phyloP scores from a whole-genome alignment of 2,329 filamentous ascomycete species.

The Aaosphaeria arxii region DNA sequence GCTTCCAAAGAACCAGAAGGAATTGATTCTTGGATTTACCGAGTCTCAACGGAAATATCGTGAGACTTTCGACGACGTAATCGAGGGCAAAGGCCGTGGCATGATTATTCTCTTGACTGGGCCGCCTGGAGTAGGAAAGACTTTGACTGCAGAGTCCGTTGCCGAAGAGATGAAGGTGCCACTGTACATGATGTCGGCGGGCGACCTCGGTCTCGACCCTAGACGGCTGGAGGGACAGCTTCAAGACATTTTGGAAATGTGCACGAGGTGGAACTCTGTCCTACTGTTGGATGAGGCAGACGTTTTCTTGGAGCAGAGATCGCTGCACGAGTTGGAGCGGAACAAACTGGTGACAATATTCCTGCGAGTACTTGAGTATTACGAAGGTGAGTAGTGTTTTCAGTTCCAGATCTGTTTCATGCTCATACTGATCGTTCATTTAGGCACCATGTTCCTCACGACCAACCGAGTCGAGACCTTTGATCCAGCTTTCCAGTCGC shows the following conservation, averaged over 20 bases:
- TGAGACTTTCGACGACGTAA: slow-evolving; percentile 21
- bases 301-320: slow-evolving; percentile 24
- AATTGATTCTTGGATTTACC: slow-evolving; percentile 30
- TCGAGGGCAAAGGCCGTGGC: slow-evolving; percentile 50
- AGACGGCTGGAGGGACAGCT: slow-evolving; percentile 44
- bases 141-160: slow-evolving; percentile 36
- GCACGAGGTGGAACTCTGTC: slow-evolving; percentile 49
- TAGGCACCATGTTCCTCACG: slow-evolving; percentile 28
- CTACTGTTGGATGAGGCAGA: slow-evolving; percentile 52
- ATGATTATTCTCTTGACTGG: slow-evolving; percentile 52
- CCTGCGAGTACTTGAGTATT: slow-evolving; percentile 43
- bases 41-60: slow-evolving; percentile 24
- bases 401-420: background rate
- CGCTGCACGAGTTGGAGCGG: slow-evolving; percentile 22
- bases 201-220: slow-evolving; percentile 48
- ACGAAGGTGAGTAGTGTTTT: slow-evolving; percentile 24
- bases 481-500: slow-evolving; percentile 47
- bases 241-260: slow-evolving; percentile 47
- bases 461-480: slow-evolving; percentile 45
- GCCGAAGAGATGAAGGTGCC: slow-evolving; percentile 52
- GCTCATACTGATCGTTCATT: background rate
- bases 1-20: slow-evolving; percentile 27
- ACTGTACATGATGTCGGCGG: slow-evolving; percentile 49
- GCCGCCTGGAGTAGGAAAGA: slow-evolving; percentile 55
- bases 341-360: slow-evolving; percentile 29